phyloP scores from a whole-genome alignment of 805 yeast species.

The Teunomyces barrocoloradensis region DNA sequence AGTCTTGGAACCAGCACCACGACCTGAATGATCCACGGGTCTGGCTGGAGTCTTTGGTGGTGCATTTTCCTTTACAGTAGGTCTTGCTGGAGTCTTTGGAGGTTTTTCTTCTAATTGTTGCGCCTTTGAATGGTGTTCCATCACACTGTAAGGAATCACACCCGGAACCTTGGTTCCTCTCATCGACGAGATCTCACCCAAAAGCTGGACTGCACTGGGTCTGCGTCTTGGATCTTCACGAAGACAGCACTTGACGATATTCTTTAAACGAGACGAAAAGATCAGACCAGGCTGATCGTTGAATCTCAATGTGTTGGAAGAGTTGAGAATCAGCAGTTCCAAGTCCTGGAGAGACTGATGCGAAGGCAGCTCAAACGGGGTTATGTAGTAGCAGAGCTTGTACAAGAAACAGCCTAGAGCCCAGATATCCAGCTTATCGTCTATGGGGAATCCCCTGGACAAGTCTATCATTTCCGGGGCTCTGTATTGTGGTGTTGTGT shows the following conservation, averaged over 20 bases:
- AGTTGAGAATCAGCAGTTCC: constrained; percentile 61
- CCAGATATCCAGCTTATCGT: constrained; percentile 85
- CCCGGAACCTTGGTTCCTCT: constrained; percentile 45
- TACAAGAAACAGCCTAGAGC: constrained; percentile 77
- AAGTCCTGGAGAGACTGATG: constrained; percentile 36
- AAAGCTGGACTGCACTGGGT: constrained; percentile 69
- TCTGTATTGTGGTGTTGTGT: constrained; percentile 83
- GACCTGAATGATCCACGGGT: neutral
- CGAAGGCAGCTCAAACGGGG: constrained; percentile 67
- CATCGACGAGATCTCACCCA: constrained; percentile 66
- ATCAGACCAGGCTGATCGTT: constrained; percentile 46
- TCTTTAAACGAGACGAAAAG: constrained; percentile 61
- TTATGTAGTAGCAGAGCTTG: constrained; percentile 75
- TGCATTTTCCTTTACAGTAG: neutral
- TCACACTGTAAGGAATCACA: constrained; percentile 41
- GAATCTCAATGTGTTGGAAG: constrained; percentile 44
- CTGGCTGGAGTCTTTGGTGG: neutral
- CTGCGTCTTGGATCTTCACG: constrained; percentile 66
- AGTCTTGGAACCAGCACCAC: neutral
- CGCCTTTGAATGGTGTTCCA: constrained; percentile 11
- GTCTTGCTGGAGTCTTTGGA: neutral
- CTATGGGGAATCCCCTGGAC: constrained; percentile 63
- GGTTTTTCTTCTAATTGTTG: neutral
- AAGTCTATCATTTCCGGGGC: constrained; percentile 84
- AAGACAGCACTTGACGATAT: constrained; percentile 59